phyloP scores from a whole-genome alignment of 352 stramenopile genomes.

The Phytophthora citricola region DNA sequence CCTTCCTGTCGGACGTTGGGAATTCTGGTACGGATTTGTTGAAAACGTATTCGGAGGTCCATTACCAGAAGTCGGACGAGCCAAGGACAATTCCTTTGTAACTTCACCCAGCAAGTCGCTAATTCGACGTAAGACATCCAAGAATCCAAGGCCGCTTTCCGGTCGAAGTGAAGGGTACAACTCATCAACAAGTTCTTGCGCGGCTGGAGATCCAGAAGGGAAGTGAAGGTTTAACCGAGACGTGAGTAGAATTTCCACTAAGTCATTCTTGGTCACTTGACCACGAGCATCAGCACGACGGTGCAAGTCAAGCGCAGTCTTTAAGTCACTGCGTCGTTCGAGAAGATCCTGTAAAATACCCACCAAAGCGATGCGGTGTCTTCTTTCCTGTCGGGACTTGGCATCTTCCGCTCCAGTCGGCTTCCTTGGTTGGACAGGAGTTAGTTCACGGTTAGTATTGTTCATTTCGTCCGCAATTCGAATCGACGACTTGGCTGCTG shows the following conservation, averaged over 20 bases:
- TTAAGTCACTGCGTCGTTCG: conserved; percentile 72
- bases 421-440: conserved; percentile 7
- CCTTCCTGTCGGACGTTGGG: conserved; percentile 46
- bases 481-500: conserved; percentile 62
- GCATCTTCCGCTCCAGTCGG: conserved; percentile 21
- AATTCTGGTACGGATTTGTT: conserved; percentile 40
- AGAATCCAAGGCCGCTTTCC: conserved; percentile 44
- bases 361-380: conserved; percentile 50
- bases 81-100: conserved; percentile 34
- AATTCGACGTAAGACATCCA: conserved; percentile 73
- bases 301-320: conserved; percentile 75
- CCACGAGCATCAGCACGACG: conserved; percentile 62
- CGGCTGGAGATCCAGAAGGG: conserved; percentile 43
- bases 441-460: conserved; percentile 17
- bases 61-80: conserved; percentile 16
- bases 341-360: conserved; percentile 74
- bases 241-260: conserved; percentile 70
- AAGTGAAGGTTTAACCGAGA: conserved; percentile 73
- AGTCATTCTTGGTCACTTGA: conserved; percentile 62
- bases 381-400: conserved; percentile 31
- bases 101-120: conserved; percentile 63
- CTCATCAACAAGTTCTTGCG: conserved; percentile 64
- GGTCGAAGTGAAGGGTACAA: conserved; percentile 53
- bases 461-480: conserved; percentile 54
- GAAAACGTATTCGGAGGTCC: conserved; percentile 28